These are phyloP conservation scores for Lagenaria siceraria DNA, from an alignment of 306 rosid genomes.

Conservation along the genomic window DNA sequence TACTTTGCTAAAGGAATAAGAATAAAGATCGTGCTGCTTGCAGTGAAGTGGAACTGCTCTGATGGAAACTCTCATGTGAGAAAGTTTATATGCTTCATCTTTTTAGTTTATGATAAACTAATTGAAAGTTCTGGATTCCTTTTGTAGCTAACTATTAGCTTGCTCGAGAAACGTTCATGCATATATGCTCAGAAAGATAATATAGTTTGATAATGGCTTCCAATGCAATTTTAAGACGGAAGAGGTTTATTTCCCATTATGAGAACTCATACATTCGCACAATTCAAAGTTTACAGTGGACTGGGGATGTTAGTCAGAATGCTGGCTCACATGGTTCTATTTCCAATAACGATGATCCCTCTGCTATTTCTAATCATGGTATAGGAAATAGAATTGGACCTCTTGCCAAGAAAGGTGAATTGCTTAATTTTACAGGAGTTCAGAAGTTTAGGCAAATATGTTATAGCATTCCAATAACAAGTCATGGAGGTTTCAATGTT, in stretches of 20 bases:
- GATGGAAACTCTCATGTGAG: background rate
- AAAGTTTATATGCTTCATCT: background rate
- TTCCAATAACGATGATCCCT: background rate
- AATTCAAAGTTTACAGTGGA: constrained; percentile 20
- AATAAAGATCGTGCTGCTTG: background rate
- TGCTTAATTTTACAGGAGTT: constrained; percentile 11
- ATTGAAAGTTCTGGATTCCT: constrained; percentile 1
- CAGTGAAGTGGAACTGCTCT: background rate
- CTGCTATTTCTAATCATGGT: background rate
- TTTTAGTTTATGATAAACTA: background rate
- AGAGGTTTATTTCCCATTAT: constrained; percentile 23
- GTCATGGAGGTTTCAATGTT: constrained; percentile 13
- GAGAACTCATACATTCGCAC: constrained; percentile 15
- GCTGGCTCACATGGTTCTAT: constrained; percentile 11
- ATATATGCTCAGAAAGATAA: background rate
- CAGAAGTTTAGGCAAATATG: constrained; percentile 12
- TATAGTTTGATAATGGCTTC: constrained; percentile 37
- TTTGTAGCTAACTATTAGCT: background rate
- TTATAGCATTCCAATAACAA: background rate
- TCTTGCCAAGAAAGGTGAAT: constrained; percentile 8
- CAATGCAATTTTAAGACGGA: constrained; percentile 46
- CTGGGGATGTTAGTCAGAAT: constrained; percentile 16
- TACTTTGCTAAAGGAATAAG: background rate
- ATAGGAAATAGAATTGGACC: background rate
- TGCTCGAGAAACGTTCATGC: constrained; percentile 15